Evolutionary conservation across 345 rosid genomes (phyloP).

Genomic region (Linum tenue): DNA sequence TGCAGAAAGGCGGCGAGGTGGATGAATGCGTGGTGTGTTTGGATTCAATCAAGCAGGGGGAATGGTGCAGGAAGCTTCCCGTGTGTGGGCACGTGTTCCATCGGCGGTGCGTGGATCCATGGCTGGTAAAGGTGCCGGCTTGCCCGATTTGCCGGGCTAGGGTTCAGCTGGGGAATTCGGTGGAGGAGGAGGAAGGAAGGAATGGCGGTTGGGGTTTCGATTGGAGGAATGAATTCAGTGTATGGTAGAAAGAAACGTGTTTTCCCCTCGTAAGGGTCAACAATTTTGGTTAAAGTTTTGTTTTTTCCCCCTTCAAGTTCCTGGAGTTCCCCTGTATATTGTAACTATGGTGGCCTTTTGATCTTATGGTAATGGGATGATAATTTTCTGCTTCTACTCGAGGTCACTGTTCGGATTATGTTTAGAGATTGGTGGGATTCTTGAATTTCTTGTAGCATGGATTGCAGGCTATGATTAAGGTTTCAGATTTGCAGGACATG

Average conservation of each 20-base stretch:
- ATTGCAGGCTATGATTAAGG: too few species aligned
- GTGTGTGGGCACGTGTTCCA: conserved; percentile 80
- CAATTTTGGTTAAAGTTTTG: neutral
- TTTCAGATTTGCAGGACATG: too few species aligned
- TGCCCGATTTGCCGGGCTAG: conserved; percentile 67
- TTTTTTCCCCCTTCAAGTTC: neutral
- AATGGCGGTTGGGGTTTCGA: conserved; percentile 13
- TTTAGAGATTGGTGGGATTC: too few species aligned
- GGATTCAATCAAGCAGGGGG: conserved; percentile 60
- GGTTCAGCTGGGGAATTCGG: conserved; percentile 20
- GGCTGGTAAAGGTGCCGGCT: conserved; percentile 61
- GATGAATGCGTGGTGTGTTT: conserved; percentile 66
- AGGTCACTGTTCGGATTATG: too few species aligned
- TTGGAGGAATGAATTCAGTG: conserved; percentile 17
- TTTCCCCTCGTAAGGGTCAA: neutral
- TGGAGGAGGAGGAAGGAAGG: conserved; percentile 12
- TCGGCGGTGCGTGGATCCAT: conserved; percentile 62
- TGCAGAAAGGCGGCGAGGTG: conserved; percentile 16
- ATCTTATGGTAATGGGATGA: too few species aligned
- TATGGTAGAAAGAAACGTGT: conserved; percentile 19
- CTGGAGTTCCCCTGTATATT: too few species aligned
- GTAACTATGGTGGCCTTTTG: too few species aligned
- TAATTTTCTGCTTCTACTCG: too few species aligned
- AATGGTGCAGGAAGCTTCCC: conserved; percentile 69
- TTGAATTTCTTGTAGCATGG: too few species aligned